Evolutionary conservation across 306 rosid species (phyloP), one percentile per base, ranked within the genome.

Genomic region (Quercus wislizeni): DNA sequence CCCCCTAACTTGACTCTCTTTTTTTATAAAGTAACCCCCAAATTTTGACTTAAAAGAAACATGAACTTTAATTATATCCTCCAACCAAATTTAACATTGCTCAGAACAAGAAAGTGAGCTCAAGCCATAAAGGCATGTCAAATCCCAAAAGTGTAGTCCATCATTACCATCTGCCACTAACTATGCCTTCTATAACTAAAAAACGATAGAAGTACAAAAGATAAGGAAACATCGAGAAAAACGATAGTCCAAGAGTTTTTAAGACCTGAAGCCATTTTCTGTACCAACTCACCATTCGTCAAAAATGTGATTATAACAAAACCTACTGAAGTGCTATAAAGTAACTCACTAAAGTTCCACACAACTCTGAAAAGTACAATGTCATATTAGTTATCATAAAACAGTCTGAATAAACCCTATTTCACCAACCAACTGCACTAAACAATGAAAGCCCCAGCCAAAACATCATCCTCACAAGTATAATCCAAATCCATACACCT

Each of bases 281-380:
- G 63, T 9, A 56, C 70, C 27, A 77, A 69, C 57, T 61, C 77
- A 69, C 63, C 55, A 69, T 41, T 49, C 25, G 13, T 74, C 69
- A 46, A 6, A 75, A 65, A 71, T 25, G 68, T 52, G 46, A 28
- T 23, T 61, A 6, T 27, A 55, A 43, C 58, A 69, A 71, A 52
- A 59, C 68, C 85, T 83, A 80, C 19, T 75, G 52, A 46, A 19
- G 51, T 31, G 51, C 83, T 81, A 71, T 72, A 73, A 73, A 62
- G 49, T 51, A 69, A 77, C 23, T 13, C 25, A 65, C 78, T 76
- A 73, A 74, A 80, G 80, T 69, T 73, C 80, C 79, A 80, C 76
- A 58, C 30, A 69, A 61, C 28, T 51, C 74, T n/a, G 78, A 52
- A 68, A 65, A 62, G 51, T 69, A 76, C 54, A 76, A 78, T 74